phyloP scores from a whole-genome alignment of 1,284 basidiomycete genomes.

The Ganoderma sinense region DNA sequence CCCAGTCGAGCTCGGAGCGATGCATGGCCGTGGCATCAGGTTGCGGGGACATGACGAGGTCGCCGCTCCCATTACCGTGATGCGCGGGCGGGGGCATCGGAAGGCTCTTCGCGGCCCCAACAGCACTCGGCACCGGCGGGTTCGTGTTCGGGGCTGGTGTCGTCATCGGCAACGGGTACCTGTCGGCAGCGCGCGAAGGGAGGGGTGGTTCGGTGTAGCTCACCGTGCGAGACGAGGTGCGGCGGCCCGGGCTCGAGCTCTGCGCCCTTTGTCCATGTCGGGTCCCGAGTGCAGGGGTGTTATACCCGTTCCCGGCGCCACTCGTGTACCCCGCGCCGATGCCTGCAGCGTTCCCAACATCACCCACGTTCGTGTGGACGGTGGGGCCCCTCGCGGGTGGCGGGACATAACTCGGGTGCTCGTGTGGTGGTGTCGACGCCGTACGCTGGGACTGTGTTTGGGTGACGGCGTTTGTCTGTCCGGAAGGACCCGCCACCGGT shows the following conservation, averaged over 20 bases:
- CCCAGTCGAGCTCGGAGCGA: conserved; percentile 22
- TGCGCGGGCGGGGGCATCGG: conserved; percentile 5
- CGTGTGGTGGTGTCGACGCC: neutral
- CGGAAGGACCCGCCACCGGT: conserved; percentile 5
- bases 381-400: neutral
- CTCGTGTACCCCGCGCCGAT: neutral
- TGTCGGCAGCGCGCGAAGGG: conserved; percentile 11
- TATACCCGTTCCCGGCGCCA: neutral
- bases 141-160: neutral
- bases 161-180: conserved; percentile 8
- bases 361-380: neutral
- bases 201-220: conserved; percentile 16
- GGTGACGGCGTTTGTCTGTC: neutral
- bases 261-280: neutral
- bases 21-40: conserved; percentile 3
- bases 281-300: neutral
- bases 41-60: neutral
- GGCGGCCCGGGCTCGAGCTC: neutral
- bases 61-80: neutral
- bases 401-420: neutral
- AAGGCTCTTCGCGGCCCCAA: neutral
- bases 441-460: neutral
- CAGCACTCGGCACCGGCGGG: neutral
- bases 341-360: neutral
- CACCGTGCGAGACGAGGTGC: conserved; percentile 15